These are phyloP conservation scores for Dalechampia spathulata DNA, from an alignment of 441 rosid species.

Conservation along the genomic window DNA sequence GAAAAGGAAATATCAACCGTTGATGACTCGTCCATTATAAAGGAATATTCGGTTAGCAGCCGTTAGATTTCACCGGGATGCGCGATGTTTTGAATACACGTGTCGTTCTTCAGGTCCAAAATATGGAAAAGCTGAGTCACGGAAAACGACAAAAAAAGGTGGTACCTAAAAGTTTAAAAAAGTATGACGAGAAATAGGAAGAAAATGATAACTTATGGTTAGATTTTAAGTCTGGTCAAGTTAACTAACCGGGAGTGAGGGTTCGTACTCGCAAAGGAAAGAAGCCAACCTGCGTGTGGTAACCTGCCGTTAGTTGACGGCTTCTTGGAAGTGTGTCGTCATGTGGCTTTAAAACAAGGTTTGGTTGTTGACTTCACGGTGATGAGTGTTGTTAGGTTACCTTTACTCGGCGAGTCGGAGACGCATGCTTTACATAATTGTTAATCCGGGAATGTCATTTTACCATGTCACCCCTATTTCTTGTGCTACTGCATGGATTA, in stretches of 20 bases:
- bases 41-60: conserved; percentile 9
- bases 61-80: conserved; percentile 19
- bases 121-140: conserved; percentile 9
- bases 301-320: conserved; percentile 4
- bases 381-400: not conserved
- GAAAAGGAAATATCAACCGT: not conserved
- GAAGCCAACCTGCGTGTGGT: not conserved
- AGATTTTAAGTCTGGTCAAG: conserved; percentile 17
- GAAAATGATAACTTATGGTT: conserved; percentile 24
- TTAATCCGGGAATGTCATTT: not conserved
- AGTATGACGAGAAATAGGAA: not conserved
- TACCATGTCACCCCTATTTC: not conserved
- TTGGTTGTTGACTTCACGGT: not conserved
- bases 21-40: conserved; percentile 15
- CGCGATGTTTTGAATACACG: not conserved
- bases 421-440: not conserved
- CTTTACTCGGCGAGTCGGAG: not conserved
- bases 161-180: conserved; percentile 1
- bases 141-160: conserved; percentile 16
- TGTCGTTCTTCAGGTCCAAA: conserved; percentile 9
- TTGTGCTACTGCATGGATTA: too few relatives aligned
- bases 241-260: conserved; percentile 10
- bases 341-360: not conserved
- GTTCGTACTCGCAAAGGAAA: conserved; percentile 11
- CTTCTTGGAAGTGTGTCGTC: too few relatives aligned